Evolutionary conservation across 129 eudicot species (phyloP), one percentile per base, ranked within the genome.

Genomic region (Deinandra increscens): DNA sequence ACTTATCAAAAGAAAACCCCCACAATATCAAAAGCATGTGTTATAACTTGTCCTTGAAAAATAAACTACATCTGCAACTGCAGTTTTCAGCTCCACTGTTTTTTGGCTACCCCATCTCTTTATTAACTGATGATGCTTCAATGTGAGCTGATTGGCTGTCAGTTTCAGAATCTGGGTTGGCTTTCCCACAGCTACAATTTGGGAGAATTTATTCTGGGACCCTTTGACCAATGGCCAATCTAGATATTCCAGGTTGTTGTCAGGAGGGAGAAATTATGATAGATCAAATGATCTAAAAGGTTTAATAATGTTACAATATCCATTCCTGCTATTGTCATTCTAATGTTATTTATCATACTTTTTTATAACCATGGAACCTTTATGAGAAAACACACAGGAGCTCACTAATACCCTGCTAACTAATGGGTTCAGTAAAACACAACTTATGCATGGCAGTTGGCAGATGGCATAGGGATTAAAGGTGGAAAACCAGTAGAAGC

Each of bases 261-360:
- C 20, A 38, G 20, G 34, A 42, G 50, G 51, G 49, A 38, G 19
- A 20, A 19, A 13, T 33, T 31, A 6, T 33, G 41, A n/a, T 5
- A 29, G 64, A 59, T 59, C 20, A 29, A 56, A 23, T 45, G 72
- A 67, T 46, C 60, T 29, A 23, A 15, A 31, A 41, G 74, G 11
- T 55, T 20, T 36, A 22, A 38, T 39, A 7, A 70, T 22, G 53
- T 39, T 54, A 14, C 65, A 46, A 8, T 38, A 37, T 41, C 44
- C 11, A 20, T 36, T 69, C 64, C 41, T 59, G 41, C 19, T 59
- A 14, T 14, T 6, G 12, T 59, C 64, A 59, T 33, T 59, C 42
- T 33, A 3, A 31, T 59, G 19, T n/a, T 7, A 5, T 33, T 22
- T 9, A 54, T 54, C 61, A 54, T 34, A 33, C 39, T 0, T 36